Evolutionary conservation across 345 rosid genomes (phyloP), one percentile per base, ranked within the genome.

Genomic region (Gossypium longicalyx): DNA sequence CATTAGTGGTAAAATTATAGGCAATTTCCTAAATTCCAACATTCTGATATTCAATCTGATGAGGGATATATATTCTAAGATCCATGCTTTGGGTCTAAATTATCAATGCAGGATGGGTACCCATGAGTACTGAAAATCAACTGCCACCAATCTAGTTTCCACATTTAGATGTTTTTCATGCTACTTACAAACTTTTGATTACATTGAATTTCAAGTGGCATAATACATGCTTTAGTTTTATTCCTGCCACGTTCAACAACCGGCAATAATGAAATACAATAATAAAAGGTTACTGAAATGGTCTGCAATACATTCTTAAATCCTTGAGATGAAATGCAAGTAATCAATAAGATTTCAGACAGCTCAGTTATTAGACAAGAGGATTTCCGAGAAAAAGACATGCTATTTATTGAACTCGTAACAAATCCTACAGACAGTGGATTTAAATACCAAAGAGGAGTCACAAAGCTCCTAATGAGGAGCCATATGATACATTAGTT

Each of bases 401-500:
- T 13, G 11, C 17, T 12, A 12, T 12, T 23, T 59, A 59, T 23
- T 12, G 6, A 10, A 59, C 8, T 25, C 12, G 41, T 23, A 59
- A 59, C 8, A 12, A 12, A 59, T 23, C 64, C 17, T 59, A 59
- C 17, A 17, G 38, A 22, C 3, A 29, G 9, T 27, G 64, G 16
- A 12, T 27, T 41, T 13, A 60, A 27, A 60, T 27, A 25, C 10
- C 15, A 10, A 15, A 60, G 43, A 60, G 19, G 43, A 60, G n/a
- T 60, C 64, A 60, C 9, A 60, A 25, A 60, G 64, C 64, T 60
- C 64, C 64, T 25, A 25, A 60, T 25, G n/a, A 59, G 41, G n/a
- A 6, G 13, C 27, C 13, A 3, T 25, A 59, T 25, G 41, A 25
- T 25, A 59, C 17, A 25, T 59, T 25, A 59, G 27, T 59, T 12